Conservation (phyloP, 352 stramenopile species). For the Globisporangium splendens region DNA sequence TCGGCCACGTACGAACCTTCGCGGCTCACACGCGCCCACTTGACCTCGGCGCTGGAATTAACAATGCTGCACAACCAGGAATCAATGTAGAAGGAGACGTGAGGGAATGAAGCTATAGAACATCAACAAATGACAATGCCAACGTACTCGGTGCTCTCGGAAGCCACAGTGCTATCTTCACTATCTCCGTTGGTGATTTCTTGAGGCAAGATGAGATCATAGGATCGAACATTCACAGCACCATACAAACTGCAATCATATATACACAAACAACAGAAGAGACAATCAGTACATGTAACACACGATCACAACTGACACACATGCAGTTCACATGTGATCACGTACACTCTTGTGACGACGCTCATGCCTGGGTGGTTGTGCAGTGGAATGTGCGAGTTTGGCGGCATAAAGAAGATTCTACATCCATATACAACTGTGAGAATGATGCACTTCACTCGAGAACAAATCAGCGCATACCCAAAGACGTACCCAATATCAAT, state of each 20-base stretch:
- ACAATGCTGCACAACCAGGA: conserved; percentile 21
- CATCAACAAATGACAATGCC: not conserved
- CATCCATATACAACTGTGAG: conserved; percentile 2
- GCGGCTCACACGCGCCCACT: conserved; percentile 60
- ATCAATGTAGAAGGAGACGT: not conserved
- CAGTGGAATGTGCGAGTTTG: conserved; percentile 66
- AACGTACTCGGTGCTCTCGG: conserved; percentile 29
- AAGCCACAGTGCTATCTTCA: conserved; percentile 1
- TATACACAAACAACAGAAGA: conserved; percentile 5
- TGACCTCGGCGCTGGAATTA: conserved; percentile 35
- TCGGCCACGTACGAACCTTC: conserved; percentile 49
- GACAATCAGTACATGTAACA: conserved; percentile 3
- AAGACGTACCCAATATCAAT: conserved; percentile 67
- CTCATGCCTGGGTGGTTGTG: conserved; percentile 86
- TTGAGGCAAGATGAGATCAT: conserved; percentile 57
- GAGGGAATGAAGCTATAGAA: not conserved
- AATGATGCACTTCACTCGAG: not conserved
- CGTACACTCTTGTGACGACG: conserved; percentile 79
- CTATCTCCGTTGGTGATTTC: conserved; percentile 20
- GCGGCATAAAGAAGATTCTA: conserved; percentile 84
- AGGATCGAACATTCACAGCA: conserved; percentile 65
- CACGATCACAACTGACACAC: not conserved
- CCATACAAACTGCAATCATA: conserved; percentile 74
- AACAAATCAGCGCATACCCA: conserved; percentile 1
- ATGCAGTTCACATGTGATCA: not conserved